Percentiles rank a stretch among this genome's conserved stretches.
phyloP scores from a whole-genome alignment of 306 rosid genomes.

The Mimosa bimucronata region DNA sequence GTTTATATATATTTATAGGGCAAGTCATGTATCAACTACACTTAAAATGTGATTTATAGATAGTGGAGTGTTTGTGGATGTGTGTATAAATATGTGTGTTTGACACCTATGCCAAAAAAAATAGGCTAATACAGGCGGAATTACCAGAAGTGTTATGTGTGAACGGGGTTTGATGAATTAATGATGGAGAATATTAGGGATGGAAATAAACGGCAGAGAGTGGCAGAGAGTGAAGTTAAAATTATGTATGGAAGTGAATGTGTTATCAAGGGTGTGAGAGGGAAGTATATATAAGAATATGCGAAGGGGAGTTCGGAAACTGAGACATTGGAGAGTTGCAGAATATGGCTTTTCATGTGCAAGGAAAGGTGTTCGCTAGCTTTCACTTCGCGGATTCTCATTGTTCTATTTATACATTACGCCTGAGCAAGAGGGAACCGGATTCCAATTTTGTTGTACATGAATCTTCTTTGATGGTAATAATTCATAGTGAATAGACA shows the following conservation, averaged over 20 bases:
- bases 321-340: background rate
- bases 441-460: background rate
- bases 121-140: no score
- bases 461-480: background rate
- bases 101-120: no score
- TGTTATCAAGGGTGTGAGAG: no score
- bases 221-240: background rate
- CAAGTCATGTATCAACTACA: no score
- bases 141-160: no score
- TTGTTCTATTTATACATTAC: no score
- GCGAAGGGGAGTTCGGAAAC: background rate
- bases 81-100: no score
- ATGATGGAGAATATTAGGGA: background rate
- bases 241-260: background rate
- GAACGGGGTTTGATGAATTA: no score
- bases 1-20: no score
- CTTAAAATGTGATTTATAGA: no score
- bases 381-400: background rate
- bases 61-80: no score
- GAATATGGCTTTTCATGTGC: background rate
- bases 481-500: no score
- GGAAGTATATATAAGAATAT: background rate
- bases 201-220: background rate
- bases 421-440: background rate
- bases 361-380: background rate